Evolutionary conservation across 2,329 filamentous ascomycete species (phyloP).

Genomic region (Pseudogymnoascus sp.): DNA sequence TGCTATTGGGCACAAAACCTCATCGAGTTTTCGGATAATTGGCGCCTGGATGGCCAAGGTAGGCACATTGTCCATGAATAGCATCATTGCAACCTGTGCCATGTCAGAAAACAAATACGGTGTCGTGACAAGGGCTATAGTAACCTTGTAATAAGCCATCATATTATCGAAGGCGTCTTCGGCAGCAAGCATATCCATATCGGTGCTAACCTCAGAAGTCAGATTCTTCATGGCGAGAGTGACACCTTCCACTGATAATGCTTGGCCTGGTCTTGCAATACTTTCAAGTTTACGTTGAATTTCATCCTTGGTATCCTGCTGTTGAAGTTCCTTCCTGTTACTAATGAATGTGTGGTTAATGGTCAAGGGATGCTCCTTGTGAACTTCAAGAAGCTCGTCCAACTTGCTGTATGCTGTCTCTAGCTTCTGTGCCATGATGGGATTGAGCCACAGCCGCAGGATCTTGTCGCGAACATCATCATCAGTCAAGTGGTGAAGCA

Average conservation of each 20-base stretch:
- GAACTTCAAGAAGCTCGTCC: slow-evolving; percentile 15
- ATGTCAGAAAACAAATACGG: background rate
- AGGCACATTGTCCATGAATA: slow-evolving; percentile 19
- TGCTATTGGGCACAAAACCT: slow-evolving; percentile 16
- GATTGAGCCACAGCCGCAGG: slow-evolving; percentile 11
- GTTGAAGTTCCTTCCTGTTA: slow-evolving; percentile 11
- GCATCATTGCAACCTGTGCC: slow-evolving; percentile 16
- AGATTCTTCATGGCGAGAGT: slow-evolving; percentile 2
- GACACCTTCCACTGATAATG: slow-evolving; percentile 9
- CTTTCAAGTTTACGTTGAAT: background rate
- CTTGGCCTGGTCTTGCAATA: background rate
- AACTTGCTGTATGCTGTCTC: slow-evolving; percentile 13
- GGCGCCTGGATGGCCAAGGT: slow-evolving; percentile 16
- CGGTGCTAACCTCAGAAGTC: background rate
- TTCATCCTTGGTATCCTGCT: background rate
- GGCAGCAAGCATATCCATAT: slow-evolving; percentile 15
- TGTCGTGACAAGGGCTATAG: background rate
- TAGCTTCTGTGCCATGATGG: slow-evolving; percentile 13
- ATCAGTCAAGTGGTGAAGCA: slow-evolving; percentile 12
- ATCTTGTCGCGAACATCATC: background rate
- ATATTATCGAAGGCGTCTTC: slow-evolving; percentile 16
- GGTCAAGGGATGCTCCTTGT: slow-evolving; percentile 16
- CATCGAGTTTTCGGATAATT: slow-evolving; percentile 15
- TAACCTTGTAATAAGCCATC: slow-evolving; percentile 19
- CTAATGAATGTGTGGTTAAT: slow-evolving; percentile 14